These are phyloP conservation scores for Trypanosoma grayi DNA, from an alignment of 208 protist genomes.

Conservation along the genomic window DNA sequence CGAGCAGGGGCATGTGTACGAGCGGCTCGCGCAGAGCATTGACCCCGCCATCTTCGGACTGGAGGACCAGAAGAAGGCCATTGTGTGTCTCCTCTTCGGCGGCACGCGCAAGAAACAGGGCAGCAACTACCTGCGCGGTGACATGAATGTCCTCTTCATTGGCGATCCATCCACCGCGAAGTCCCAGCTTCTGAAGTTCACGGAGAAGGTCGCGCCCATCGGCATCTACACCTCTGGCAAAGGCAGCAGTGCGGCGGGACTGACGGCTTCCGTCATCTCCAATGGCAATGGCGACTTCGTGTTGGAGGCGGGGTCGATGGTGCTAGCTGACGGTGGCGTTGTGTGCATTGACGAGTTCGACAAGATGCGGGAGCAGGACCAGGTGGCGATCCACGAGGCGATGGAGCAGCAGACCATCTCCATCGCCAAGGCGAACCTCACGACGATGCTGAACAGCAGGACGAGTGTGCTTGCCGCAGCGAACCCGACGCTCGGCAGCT, in stretches of 20 bases:
- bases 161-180: conserved; percentile 99
- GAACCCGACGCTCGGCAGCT: conserved; percentile 97
- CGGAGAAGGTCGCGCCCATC: conserved; percentile 95
- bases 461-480: conserved; percentile 99
- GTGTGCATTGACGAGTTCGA: conserved; percentile 99
- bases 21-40: conserved; percentile 92
- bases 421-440: conserved; percentile 99
- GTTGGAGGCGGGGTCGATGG: conserved; percentile 99
- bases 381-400: conserved; percentile 99
- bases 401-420: conserved; percentile 99
- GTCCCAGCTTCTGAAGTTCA: conserved; percentile 99
- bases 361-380: conserved; percentile 98
- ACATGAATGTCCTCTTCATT: conserved; percentile 99
- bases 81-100: conserved; percentile 98
- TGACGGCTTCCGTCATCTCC: conserved; percentile 97
- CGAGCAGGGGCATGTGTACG: conserved; percentile 89
- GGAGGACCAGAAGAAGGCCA: conserved; percentile 96
- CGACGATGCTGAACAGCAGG: conserved; percentile 99
- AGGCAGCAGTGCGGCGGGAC: conserved; percentile 96
- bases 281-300: conserved; percentile 96
- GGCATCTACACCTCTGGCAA: conserved; percentile 99
- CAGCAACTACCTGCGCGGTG: conserved; percentile 96
- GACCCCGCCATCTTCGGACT: conserved; percentile 98
- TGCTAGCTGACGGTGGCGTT: conserved; percentile 99
- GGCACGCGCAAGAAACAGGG: conserved; percentile 97